These are phyloP conservation scores for Amaranthus hypochondriacus DNA, from an alignment of 148 eudicot species.

Conservation along the genomic window DNA sequence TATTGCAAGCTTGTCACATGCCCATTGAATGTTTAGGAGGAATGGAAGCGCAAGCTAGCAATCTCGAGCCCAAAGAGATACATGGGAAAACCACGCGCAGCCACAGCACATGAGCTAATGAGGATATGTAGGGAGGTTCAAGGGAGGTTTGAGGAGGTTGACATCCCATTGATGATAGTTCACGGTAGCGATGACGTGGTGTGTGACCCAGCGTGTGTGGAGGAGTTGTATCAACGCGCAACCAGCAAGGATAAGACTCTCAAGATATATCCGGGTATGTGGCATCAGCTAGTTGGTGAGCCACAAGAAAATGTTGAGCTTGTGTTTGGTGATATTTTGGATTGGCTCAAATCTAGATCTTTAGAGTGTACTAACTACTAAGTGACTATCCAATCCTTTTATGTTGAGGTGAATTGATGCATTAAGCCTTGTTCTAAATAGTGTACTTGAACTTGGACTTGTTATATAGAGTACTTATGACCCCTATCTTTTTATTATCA, in stretches of 20 bases:
- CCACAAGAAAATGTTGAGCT: slow-evolving; percentile 61
- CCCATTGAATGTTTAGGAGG: slow-evolving; percentile 31
- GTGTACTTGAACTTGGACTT: not conserved
- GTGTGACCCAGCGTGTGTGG: slow-evolving; percentile 80
- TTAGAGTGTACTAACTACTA: slow-evolving; percentile 16
- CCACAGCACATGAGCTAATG: slow-evolving; percentile 77
- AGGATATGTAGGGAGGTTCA: slow-evolving; percentile 78
- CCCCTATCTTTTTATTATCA: too few species aligned
- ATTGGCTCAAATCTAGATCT: slow-evolving; percentile 72
- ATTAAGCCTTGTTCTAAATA: not conserved
- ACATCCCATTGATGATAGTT: slow-evolving; percentile 58
- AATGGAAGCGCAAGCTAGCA: slow-evolving; percentile 85
- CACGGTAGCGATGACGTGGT: slow-evolving; percentile 79
- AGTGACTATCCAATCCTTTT: not conserved
- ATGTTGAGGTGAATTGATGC: not conserved
- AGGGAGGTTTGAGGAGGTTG: slow-evolving; percentile 52
- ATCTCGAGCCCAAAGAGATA: slow-evolving; percentile 68
- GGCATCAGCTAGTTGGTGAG: slow-evolving; percentile 94
- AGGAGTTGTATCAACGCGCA: slow-evolving; percentile 63
- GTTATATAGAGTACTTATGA: not conserved
- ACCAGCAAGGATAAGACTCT: slow-evolving; percentile 79
- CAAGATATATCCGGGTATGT: slow-evolving; percentile 74
- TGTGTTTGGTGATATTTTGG: slow-evolving; percentile 78
- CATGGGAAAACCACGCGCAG: slow-evolving; percentile 69
- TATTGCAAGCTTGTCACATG: too few species aligned